Evolutionary conservation across 345 rosid genomes (phyloP).

Genomic region (Limnanthes douglasii): DNA sequence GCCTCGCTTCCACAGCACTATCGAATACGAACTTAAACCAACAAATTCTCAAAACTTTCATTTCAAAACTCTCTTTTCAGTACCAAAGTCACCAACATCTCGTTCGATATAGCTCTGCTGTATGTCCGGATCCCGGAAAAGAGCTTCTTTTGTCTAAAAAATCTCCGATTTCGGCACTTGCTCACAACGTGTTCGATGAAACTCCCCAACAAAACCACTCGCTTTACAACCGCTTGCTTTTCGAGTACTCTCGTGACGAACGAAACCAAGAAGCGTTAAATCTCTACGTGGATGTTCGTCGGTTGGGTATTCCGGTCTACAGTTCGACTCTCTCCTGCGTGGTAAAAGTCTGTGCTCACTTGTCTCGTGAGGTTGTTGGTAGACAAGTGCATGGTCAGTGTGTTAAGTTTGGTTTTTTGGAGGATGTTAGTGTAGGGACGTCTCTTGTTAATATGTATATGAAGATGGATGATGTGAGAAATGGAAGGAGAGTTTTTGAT

Average conservation of each 20-base stretch:
- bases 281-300: conserved; percentile 33
- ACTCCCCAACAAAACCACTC: conserved; percentile 16
- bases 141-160: too few species aligned
- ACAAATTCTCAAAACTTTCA: conserved; percentile 1
- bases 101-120: background rate
- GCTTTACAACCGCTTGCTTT: conserved; percentile 24
- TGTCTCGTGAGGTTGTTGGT: conserved; percentile 34
- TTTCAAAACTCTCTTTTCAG: conserved; percentile 6
- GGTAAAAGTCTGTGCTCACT: conserved; percentile 42
- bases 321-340: conserved; percentile 53
- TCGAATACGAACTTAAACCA: conserved; percentile 5
- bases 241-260: conserved; percentile 32
- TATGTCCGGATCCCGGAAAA: background rate
- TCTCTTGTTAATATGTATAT: conserved; percentile 70
- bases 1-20: conserved; percentile 2
- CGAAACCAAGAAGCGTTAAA: conserved; percentile 34
- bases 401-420: conserved; percentile 39
- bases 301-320: conserved; percentile 29
- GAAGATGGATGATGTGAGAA: conserved; percentile 32
- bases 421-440: conserved; percentile 58
- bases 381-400: conserved; percentile 49
- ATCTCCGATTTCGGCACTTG: background rate
- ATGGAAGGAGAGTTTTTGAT: conserved; percentile 52
- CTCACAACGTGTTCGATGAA: conserved; percentile 35
- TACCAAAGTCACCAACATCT: background rate